Evolutionary conservation across 805 yeast species (phyloP), one percentile per base, ranked within the genome.

Genomic region (Barnettozyma salicaria): DNA sequence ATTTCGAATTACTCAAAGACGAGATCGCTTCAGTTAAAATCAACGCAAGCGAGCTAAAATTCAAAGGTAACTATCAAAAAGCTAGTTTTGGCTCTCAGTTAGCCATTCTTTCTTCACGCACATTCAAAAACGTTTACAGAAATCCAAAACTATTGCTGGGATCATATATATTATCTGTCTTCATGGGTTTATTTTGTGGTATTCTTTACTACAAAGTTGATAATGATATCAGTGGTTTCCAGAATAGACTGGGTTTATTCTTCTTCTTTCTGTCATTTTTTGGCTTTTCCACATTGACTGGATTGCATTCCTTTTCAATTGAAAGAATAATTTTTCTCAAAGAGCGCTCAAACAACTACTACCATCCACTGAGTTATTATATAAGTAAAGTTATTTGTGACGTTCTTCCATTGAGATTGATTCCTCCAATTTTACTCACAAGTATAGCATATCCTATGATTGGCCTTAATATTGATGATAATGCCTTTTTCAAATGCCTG

Each of bases 171-270:
- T 66, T 90, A 42, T 80, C 96, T 0, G 60, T 85, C 7, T 57
- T 79, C 12, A 75, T 90, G 59, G 96, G 95, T 1, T 53, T 78
- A 4, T 83, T 90, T 60, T 80, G 96, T 60, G 96, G 97, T 0
- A 74, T 74, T 34, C 66, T 92, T 27, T 92, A 92, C 59, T 90
- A 80, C 61, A 70, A 87, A 52, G 78, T 90, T 19, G 67, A 78
- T 28, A 83, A 87, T 55, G 96, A 90, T 57, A 90, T 92, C 38
- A 79, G 95, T 52, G 98, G 98, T 0, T 92, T 92, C 67, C 98
- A 92, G 59, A 92, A 92, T 60, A 72, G 98, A 50, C 68, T 92
- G 46, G 98, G 98, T 0, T 66, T 92, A 42, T 92, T 92, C 61
- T 90, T 92, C 67, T 92, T 92, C 59, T 62, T 89, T 35, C 67